These are phyloP conservation scores for Xylariaceae sp. DNA, from an alignment of 2,329 filamentous ascomycete genomes.

Conservation along the genomic window DNA sequence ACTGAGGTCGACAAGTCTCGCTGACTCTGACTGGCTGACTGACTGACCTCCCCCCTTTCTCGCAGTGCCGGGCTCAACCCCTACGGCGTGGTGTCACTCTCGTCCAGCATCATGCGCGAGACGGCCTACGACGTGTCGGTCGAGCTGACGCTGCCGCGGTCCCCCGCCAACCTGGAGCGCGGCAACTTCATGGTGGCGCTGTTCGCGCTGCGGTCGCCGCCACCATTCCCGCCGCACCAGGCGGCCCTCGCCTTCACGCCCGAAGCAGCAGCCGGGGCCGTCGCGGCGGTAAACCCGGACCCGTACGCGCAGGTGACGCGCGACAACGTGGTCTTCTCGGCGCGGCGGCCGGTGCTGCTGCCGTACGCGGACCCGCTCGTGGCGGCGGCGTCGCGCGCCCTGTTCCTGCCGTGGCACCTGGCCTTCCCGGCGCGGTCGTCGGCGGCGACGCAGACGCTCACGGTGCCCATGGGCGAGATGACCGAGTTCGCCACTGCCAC, in stretches of 20 bases:
- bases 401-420: constrained; percentile 63
- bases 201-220: constrained; percentile 50
- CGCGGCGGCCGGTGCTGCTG: constrained; percentile 68
- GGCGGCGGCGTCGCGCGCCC: constrained; percentile 50
- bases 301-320: constrained; percentile 29
- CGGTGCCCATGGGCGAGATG: constrained; percentile 65
- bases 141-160: constrained; percentile 68
- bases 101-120: constrained; percentile 51
- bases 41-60: no score
- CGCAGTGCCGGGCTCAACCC: constrained; percentile 44
- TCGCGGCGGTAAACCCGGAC: constrained; percentile 6
- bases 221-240: constrained; percentile 25
- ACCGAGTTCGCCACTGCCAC: constrained; percentile 52
- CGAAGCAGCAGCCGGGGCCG: constrained; percentile 1
- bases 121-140: constrained; percentile 84
- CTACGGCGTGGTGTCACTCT: constrained; percentile 42
- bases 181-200: constrained; percentile 96
- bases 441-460: constrained; percentile 54
- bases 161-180: constrained; percentile 62
- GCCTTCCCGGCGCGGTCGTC: constrained; percentile 47
- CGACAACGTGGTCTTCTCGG: constrained; percentile 47
- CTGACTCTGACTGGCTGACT: no score
- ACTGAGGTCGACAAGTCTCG: constrained; percentile 1
- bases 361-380: constrained; percentile 70
- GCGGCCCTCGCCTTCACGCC: constrained; percentile 14